Base-by-base conservation (phyloP, 2,329 filamentous ascomycete species). In the Rutstroemia sp. region DNA sequence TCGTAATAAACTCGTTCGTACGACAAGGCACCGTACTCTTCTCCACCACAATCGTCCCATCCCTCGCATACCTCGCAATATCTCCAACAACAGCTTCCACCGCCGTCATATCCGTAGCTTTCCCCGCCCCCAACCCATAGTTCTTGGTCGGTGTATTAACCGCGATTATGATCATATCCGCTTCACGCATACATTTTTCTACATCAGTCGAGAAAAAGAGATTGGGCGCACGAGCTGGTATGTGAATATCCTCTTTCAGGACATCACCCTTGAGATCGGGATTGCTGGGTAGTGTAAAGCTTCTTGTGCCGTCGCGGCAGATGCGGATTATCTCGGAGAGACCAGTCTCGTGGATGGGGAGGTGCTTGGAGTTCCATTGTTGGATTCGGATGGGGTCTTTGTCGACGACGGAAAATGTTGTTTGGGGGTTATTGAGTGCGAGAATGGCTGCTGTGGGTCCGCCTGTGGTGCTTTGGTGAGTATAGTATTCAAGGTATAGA, bases 101-200 rank as follows among this genome's bases (percentile, higher is more conserved):
- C 10, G 83, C 82, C 1, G 81, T 82, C 74, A 92, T 81, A 64
- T 92, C 86, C 16, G 86, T 86, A 0, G 88, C 87, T 61, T 78
- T 79, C 10, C 87, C 87, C 5, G 84, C 83, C 49, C 88, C 88
- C 21, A 82, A 73, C 54, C 88, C 88, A 49, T 79, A 80, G 38
- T 75, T 79, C 73, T 91, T 92, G 45, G 88, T 91, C 2, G 88
- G 88, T 0, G 88, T 92, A 70, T 91, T 90, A 63, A 92, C 88
- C 14, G 86, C 82, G 55, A 92, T 80, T 58, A 92, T 80, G 56
- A 92, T 80, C 46, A 92, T 72, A 66, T 92, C 87, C 12, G 88
- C 87, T 60, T 83, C 80, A 23, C 75, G 70, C 58, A 92, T 86
- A 58, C 75, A 77, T 60, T 72, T 74, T 19, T 77, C 77, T 9